A percentile compares a stretch with the other conserved stretches of the same genome.
These are phyloP conservation scores for Patellifolia procumbens DNA, from an alignment of 179 eudicot genomes.

Conservation along the genomic window DNA sequence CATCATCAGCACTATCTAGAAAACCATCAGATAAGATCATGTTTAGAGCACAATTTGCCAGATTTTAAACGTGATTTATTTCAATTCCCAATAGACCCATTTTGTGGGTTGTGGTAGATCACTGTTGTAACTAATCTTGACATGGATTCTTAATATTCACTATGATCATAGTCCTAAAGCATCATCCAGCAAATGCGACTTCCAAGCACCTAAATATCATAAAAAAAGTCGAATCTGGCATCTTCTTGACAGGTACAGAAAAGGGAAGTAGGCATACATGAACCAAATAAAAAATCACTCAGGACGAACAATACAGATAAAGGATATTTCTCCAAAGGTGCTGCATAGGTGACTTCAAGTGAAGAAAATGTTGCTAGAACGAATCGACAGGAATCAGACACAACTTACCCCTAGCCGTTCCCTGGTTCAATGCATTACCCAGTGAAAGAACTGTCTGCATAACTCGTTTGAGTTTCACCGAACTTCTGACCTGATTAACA, in stretches of 20 bases:
- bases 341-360: not conserved
- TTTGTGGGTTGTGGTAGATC: not conserved
- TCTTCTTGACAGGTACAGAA: not conserved
- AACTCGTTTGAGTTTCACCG: slow-evolving; percentile 69
- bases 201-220: not conserved
- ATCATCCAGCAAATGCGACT: not conserved
- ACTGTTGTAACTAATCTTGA: not conserved
- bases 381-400: slow-evolving; percentile 3
- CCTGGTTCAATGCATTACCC: slow-evolving; percentile 93
- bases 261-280: not conserved
- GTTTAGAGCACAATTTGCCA: too few relatives aligned
- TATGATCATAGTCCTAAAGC: not conserved
- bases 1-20: not conserved
- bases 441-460: slow-evolving; percentile 89
- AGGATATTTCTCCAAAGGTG: not conserved
- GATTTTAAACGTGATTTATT: too few relatives aligned
- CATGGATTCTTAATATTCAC: not conserved
- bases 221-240: not conserved
- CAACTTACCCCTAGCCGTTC: slow-evolving; percentile 88
- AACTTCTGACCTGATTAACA: slow-evolving; percentile 62
- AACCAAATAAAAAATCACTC: not conserved
- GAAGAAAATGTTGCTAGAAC: not conserved
- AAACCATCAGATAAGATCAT: too few relatives aligned
- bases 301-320: not conserved
- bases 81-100: not conserved